Evolutionary conservation across 345 rosid species (phyloP).

Genomic region (Populus euphratica): DNA sequence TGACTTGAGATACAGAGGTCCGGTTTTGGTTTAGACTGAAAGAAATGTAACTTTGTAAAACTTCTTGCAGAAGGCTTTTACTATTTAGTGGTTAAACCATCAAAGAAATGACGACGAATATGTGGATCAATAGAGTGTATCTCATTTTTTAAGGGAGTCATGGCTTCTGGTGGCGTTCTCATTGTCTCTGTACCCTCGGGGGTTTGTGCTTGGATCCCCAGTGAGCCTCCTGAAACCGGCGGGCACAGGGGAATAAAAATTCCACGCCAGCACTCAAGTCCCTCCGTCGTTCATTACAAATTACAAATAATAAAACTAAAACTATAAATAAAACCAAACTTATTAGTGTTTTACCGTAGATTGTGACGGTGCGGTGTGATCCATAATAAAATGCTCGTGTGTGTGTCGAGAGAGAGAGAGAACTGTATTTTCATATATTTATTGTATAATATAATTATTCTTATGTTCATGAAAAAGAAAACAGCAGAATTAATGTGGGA

Average conservation of each 20-base stretch:
- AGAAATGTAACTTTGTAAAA: neutral
- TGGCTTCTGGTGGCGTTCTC: neutral
- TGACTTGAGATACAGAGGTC: neutral
- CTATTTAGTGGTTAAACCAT: neutral
- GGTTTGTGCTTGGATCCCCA: neutral
- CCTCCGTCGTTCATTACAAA: neutral
- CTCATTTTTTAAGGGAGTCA: neutral
- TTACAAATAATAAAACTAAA: too few species aligned
- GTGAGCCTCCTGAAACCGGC: neutral
- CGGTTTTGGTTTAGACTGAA: neutral
- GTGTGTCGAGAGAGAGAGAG: too few species aligned
- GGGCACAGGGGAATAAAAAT: neutral
- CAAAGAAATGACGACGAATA: neutral
- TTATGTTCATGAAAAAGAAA: too few species aligned
- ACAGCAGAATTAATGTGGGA: too few species aligned
- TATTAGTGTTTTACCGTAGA: too few species aligned
- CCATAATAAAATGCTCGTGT: too few species aligned
- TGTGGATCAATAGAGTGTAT: neutral
- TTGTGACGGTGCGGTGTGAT: rapidly evolving
- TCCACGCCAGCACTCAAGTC: neutral
- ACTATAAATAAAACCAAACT: too few species aligned
- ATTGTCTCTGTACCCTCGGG: neutral
- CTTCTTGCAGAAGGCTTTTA: neutral
- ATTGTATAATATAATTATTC: too few species aligned
- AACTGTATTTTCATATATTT: too few species aligned